Conservation (phyloP, 306 rosid species). For the Dryas octopetala region DNA sequence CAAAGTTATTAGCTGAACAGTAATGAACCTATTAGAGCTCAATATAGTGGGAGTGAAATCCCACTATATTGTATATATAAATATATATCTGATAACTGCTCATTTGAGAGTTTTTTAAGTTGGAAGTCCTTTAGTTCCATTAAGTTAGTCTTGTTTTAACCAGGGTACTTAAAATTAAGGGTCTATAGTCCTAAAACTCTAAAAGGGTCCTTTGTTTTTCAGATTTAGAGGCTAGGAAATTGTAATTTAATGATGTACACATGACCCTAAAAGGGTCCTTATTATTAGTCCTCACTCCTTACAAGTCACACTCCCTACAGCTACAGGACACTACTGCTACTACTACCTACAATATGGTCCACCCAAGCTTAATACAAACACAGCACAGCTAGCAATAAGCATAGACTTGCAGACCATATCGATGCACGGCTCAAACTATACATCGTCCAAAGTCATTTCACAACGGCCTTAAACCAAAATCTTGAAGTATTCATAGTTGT, state of each 20-base stretch:
- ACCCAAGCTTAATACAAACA: conserved; percentile 10
- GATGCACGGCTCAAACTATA: background rate
- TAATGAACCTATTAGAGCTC: background rate
- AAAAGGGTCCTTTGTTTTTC: background rate
- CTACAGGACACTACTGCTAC: background rate
- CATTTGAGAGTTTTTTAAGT: too few species aligned
- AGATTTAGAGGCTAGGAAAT: background rate
- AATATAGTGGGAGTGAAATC: background rate
- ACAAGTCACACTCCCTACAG: background rate
- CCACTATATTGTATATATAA: background rate
- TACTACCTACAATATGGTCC: background rate
- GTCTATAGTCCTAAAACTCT: too few species aligned
- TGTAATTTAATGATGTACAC: too few species aligned
- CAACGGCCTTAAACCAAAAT: conserved; percentile 35
- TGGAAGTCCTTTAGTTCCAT: too few species aligned
- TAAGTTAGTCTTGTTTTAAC: too few species aligned
- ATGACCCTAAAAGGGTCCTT: too few species aligned
- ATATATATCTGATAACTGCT: too few species aligned
- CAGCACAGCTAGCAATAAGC: background rate
- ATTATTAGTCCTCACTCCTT: too few species aligned
- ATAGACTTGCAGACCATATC: conserved; percentile 1
- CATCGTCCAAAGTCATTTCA: conserved; percentile 6
- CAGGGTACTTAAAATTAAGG: too few species aligned
- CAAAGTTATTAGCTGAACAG: too few species aligned
- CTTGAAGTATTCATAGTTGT: conserved; percentile 27